These are phyloP conservation scores for Malus hybrid DNA, from an alignment of 331 rosid genomes.

Conservation along the genomic window DNA sequence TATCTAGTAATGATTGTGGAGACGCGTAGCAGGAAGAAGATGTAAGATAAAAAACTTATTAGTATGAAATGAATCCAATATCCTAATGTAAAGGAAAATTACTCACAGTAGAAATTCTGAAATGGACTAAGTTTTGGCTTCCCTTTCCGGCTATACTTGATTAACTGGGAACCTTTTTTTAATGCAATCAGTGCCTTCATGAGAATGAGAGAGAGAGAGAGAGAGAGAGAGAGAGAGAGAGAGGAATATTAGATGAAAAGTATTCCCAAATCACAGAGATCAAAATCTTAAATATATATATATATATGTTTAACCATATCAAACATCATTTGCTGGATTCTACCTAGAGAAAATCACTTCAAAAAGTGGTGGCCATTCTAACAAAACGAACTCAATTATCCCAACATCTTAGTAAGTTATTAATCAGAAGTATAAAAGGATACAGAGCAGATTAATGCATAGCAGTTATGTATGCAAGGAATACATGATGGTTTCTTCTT, in stretches of 20 bases:
- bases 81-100: conserved; percentile 1
- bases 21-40: background rate
- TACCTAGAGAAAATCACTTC: too few relatives aligned
- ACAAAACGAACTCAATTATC: too few relatives aligned
- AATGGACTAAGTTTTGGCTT: conserved; percentile 75
- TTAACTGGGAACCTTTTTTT: conserved; percentile 70
- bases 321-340: too few relatives aligned
- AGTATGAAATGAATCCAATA: too few relatives aligned
- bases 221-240: background rate
- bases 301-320: too few relatives aligned
- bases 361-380: too few relatives aligned
- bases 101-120: conserved; percentile 71
- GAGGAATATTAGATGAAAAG: conserved; percentile 5
- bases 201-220: background rate
- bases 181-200: conserved; percentile 60
- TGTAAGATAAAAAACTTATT: background rate
- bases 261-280: conserved; percentile 4
- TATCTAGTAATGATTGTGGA: conserved; percentile 9
- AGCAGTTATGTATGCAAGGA: too few relatives aligned
- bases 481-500: too few relatives aligned
- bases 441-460: too few relatives aligned
- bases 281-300: background rate
- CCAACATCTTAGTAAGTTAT: too few relatives aligned
- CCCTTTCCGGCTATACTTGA: conserved; percentile 59
- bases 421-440: too few relatives aligned